Evolutionary conservation across 768 basidiomycete species (phyloP).

Genomic region (Leccinum rimulosum): DNA sequence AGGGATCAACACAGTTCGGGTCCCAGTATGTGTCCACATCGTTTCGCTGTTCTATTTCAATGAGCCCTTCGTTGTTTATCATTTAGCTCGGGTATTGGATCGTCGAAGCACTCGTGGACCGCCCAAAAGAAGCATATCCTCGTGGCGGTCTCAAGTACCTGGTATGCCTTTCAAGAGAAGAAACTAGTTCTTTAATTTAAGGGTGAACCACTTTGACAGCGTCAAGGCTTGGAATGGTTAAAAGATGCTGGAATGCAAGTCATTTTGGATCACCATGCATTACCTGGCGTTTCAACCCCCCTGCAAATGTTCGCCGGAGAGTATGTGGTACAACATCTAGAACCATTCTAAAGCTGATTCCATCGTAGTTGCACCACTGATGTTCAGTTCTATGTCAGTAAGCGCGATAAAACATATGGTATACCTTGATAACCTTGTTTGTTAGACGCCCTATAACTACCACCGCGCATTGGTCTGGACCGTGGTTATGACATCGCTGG

Average conservation of each 20-base stretch:
- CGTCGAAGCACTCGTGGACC: conserved; percentile 67
- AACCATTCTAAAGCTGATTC: not conserved
- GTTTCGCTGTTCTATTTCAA: not conserved
- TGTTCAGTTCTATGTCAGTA: conserved; percentile 70
- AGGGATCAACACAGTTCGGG: conserved; percentile 74
- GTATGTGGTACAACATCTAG: conserved; percentile 32
- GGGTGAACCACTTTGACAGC: conserved; percentile 36
- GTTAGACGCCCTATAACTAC: conserved; percentile 64
- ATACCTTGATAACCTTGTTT: conserved; percentile 3
- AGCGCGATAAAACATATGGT: not conserved
- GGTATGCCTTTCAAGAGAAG: conserved; percentile 36
- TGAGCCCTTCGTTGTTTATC: not conserved
- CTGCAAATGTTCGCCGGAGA: conserved; percentile 67
- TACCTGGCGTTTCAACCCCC: conserved; percentile 65
- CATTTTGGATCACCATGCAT: conserved; percentile 69
- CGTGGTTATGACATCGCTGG: conserved; percentile 69
- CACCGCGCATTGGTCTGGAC: conserved; percentile 80
- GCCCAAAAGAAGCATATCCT: conserved; percentile 59
- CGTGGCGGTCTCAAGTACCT: conserved; percentile 66
- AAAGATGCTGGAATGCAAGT: conserved; percentile 59
- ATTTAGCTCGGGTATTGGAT: conserved; percentile 80
- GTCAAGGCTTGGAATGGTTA: conserved; percentile 59
- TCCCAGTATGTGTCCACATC: conserved; percentile 52
- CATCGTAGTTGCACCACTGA: conserved; percentile 56
- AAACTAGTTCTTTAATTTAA: not conserved